Evolutionary conservation across 179 eudicot genomes (phyloP), one percentile per base, ranked within the genome.

Genomic region (Spinacia oleracea): DNA sequence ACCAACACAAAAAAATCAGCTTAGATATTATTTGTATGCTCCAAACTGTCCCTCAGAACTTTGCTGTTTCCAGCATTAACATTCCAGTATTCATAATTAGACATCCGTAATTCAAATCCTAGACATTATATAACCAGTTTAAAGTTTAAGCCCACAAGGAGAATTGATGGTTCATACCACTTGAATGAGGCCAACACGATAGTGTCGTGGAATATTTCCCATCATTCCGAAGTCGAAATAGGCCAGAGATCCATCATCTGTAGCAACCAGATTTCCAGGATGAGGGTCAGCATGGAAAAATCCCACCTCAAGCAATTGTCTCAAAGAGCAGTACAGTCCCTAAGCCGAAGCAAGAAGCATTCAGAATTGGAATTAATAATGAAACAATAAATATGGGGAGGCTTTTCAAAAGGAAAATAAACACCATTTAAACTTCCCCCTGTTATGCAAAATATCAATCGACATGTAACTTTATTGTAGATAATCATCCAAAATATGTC

Each of bases 251-350:
- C 98, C 98, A 84, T 87, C 91, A 82, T 84, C 75, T n/a, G 93
- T 90, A 78, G 98, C 98, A 84, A 95, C 98, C 76, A 95, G 97
- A 83, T 95, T 95, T 75, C 98, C 98, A 35, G 98, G 98, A 79
- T 95, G 98, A 82, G 98, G 98, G 81, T 95, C 98, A 75, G 98
- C 98, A 80, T 95, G 98, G 81, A 95, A 95, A 86, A 90, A 95
- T 35, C 98, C 98, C 74, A 91, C 98, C 89, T 95, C 98, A 77
- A 95, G 93, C 88, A 95, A 82, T 78, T 95, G 98, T 83, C 95
- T 89, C 88, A 95, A 75, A 73, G 98, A 95, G 83, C 97, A 91
- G 82, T 93, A 90, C 69, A 95, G 79, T 56, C 98, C 98, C 98
- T 95, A 81, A 64, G 40, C 58, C 63, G 25, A 74, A 20, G 5